Conservation (phyloP, 352 stramenopile species). For the Thraustochytrium sp. region DNA sequence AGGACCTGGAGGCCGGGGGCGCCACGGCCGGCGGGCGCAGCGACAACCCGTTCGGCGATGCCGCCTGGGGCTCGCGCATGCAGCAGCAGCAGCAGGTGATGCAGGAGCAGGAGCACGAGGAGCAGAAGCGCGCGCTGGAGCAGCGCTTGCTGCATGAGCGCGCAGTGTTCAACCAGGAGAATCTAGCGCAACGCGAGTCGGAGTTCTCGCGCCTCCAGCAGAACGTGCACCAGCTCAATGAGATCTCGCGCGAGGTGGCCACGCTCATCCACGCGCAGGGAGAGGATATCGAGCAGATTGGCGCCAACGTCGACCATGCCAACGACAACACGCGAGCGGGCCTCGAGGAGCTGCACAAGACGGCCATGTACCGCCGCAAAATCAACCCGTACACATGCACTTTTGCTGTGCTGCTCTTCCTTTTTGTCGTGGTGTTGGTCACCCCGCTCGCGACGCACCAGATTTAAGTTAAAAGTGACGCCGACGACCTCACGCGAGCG, state of each 20-base stretch:
- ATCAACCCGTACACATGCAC: constrained; percentile 8
- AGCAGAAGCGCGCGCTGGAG: neutral
- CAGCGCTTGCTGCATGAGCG: neutral
- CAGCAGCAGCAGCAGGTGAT: neutral
- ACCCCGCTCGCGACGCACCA: neutral
- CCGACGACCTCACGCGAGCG: no score
- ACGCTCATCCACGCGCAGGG: constrained; percentile 7
- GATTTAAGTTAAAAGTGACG: neutral
- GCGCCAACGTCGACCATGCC: neutral
- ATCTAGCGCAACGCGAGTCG: neutral
- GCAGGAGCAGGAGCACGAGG: neutral
- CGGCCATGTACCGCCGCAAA: constrained; percentile 26
- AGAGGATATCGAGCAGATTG: neutral
- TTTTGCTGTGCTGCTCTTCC: neutral
- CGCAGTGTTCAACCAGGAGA: constrained; percentile 5
- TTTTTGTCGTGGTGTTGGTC: neutral
- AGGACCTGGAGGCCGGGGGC: neutral
- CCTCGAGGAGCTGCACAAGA: neutral
- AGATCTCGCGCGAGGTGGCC: constrained; percentile 14
- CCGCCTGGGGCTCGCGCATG: neutral
- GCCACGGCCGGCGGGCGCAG: neutral
- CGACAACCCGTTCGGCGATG: neutral
- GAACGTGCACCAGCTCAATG: constrained; percentile 7
- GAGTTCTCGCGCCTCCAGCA: constrained; percentile 11
- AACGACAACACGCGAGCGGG: neutral